Percentiles rank a stretch among this genome's conserved stretches.
Conservation (phyloP, 2,329 filamentous ascomycete species). For the Fusarium decemcellulare region DNA sequence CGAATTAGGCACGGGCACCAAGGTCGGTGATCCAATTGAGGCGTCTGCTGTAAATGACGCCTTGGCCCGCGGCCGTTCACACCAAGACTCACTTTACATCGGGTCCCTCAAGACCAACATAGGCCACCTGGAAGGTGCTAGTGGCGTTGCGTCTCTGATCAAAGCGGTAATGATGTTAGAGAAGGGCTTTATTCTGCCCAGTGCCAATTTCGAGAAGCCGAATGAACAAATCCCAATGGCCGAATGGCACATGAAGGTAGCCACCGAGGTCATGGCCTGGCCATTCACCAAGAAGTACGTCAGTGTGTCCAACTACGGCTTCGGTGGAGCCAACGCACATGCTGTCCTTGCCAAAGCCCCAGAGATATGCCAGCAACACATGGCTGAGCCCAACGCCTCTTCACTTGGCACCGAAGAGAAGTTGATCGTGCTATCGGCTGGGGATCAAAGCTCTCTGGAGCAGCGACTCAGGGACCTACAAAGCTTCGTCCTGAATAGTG, state of each 20-base stretch:
- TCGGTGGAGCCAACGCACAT: too few species aligned
- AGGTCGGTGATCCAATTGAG: neutral
- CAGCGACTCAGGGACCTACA: too few species aligned
- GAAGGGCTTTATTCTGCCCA: neutral
- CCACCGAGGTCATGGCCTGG: neutral
- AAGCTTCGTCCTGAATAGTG: too few species aligned
- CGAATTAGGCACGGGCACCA: neutral
- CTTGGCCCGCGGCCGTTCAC: neutral
- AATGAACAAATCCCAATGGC: neutral
- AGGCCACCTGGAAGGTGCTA: neutral
- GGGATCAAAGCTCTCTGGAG: neutral
- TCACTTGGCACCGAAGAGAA: neutral
- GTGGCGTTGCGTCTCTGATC: neutral
- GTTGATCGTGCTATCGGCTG: neutral
- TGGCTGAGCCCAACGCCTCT: neutral
- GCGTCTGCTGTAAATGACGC: neutral
- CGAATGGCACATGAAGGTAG: neutral
- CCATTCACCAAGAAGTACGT: too few species aligned
- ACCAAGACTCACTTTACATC: neutral
- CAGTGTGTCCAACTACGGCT: too few species aligned
- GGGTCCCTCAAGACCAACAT: neutral
- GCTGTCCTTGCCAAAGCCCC: too few species aligned
- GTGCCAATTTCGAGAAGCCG: neutral
- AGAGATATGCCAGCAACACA: too few species aligned
- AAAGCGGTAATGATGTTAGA: neutral